Conservation (phyloP, 495 filamentous ascomycete genomes). For the Hypoxylon trugodes region DNA sequence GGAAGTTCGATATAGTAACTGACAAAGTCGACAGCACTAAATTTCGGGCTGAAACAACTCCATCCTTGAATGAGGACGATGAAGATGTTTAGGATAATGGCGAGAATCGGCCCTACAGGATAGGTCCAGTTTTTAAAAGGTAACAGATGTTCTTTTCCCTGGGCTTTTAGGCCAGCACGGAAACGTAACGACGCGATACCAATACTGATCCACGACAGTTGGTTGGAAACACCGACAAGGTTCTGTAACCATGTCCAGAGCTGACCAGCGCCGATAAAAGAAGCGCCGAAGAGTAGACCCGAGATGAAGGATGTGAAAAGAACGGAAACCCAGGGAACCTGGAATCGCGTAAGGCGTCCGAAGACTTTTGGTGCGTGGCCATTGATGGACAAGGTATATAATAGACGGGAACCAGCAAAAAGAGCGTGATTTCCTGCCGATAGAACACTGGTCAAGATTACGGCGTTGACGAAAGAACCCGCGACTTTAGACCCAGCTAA, state of each 20-base stretch:
- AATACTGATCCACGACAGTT: constrained; percentile 69
- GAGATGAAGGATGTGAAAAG: constrained; percentile 63
- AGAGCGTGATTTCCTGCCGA: constrained; percentile 58
- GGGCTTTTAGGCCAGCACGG: constrained; percentile 60
- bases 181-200: constrained; percentile 67
- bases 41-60: constrained; percentile 61
- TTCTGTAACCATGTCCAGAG: constrained; percentile 67
- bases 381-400: constrained; percentile 48
- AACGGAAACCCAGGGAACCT: constrained; percentile 67
- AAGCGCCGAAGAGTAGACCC: constrained; percentile 67
- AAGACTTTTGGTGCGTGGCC: constrained; percentile 50
- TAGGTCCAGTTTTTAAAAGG: constrained; percentile 71
- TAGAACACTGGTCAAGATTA: constrained; percentile 60
- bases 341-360: constrained; percentile 60
- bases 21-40: constrained; percentile 60
- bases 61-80: constrained; percentile 69
- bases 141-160: constrained; percentile 65
- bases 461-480: constrained; percentile 68
- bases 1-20: constrained; percentile 67
- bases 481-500: constrained; percentile 65
- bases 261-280: constrained; percentile 69
- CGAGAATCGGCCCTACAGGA: constrained; percentile 62
- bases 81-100: constrained; percentile 60
- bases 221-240: constrained; percentile 70
- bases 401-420: constrained; percentile 61